Evolutionary conservation across 768 basidiomycete species (phyloP), one percentile per base, ranked within the genome.

Genomic region (Podaxis sp.): DNA sequence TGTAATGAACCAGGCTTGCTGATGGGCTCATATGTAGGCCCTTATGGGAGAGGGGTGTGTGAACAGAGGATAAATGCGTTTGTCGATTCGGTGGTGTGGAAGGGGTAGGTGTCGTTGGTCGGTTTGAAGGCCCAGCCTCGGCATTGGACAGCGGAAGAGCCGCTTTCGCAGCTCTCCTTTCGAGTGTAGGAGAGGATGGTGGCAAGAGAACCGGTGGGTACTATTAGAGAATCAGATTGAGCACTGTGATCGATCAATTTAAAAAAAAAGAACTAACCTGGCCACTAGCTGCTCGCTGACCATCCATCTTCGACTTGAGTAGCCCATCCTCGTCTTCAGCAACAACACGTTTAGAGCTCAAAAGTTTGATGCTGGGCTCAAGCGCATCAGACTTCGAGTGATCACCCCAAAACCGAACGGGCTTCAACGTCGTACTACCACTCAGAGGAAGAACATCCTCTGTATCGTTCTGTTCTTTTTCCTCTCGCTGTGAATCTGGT

Each of bases 1-100:
- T 90, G 70, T 87, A 89, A 71, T 90, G 84, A 7, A 78, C 82
- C 13, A 89, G 77, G 64, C 84, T 87, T 1, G 86, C 71, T 2
- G 80, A 81, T 3, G 88, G 88, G 64, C 86, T 87, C 86, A 87
- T 87, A 65, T 87, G 84, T 37, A 88, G 68, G 40, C 86, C 88
- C 64, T 79, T 82, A 68, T 88, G 85, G 0, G 87, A 88, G 5
- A 90, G 70, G 0, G 88, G 88, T 0, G 88, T 89, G n/a, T 80
- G 81, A 18, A 77, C 71, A 0, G 87, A 83, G 1, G 88, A 88
- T 16, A 88, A 73, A 23, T 79, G 77, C 50, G 74, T 68, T 28
- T 67, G 69, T 37, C 72, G 70, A 23, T 28, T n/a, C n/a, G 68
- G 76, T 56, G 77, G 77, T 5, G 77, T 76, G 6, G 75, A 71